These are phyloP conservation scores for Arthroderma sp. DNA, from an alignment of 2,329 filamentous ascomycete genomes.

Conservation along the genomic window DNA sequence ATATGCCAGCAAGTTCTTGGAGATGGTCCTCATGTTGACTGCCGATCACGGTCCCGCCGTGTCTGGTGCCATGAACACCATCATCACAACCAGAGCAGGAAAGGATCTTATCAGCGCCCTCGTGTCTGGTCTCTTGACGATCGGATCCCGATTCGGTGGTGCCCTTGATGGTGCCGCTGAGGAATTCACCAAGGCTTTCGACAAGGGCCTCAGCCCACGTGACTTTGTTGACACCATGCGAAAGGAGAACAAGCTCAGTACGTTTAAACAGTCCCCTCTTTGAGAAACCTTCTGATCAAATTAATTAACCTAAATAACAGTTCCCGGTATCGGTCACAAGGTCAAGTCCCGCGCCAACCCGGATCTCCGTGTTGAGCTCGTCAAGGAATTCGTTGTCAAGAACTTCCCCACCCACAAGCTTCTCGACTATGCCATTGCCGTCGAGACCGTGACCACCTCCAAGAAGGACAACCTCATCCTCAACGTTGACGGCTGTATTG, in stretches of 20 bases:
- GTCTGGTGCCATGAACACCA: constrained; percentile 99
- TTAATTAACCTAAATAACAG: constrained; percentile 28
- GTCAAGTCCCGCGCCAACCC: constrained; percentile 99
- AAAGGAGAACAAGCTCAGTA: constrained; percentile 98
- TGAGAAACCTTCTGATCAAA: not conserved
- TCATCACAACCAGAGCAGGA: constrained; percentile 97
- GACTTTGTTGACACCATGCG: constrained; percentile 98
- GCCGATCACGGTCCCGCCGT: constrained; percentile 98
- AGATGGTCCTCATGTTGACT: constrained; percentile 99
- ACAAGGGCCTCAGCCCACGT: constrained; percentile 95
- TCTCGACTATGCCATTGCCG: constrained; percentile 94
- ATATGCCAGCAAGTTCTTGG: constrained; percentile 96
- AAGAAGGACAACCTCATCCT: constrained; percentile 99
- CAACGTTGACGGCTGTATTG: constrained; percentile 96
- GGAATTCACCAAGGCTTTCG: constrained; percentile 95
- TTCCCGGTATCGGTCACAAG: constrained; percentile 96
- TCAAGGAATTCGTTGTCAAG: constrained; percentile 96
- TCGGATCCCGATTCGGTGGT: constrained; percentile 96
- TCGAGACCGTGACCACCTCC: constrained; percentile 94
- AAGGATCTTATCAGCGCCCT: constrained; percentile 96
- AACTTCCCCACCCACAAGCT: constrained; percentile 97
- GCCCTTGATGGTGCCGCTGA: constrained; percentile 94
- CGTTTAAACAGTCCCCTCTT: constrained; percentile 19
- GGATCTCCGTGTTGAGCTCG: constrained; percentile 96
- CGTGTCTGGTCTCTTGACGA: constrained; percentile 92